Evolutionary conservation across 2,329 filamentous ascomycete species (phyloP).

Genomic region (Claviceps sp.): DNA sequence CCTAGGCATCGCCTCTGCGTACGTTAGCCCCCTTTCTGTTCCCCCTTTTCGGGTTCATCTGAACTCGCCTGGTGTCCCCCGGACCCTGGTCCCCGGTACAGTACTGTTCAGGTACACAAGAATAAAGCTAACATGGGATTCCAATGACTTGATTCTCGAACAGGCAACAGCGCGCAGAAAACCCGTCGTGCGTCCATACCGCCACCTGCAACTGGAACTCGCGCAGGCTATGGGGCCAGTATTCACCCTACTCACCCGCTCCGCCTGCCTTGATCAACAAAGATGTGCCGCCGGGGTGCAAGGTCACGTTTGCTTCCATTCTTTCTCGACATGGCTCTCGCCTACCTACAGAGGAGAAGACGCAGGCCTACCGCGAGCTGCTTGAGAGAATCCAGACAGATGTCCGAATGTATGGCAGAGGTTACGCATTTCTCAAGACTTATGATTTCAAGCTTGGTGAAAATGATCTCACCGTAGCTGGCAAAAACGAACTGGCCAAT

Average conservation of each 20-base stretch:
- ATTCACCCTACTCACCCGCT: conserved; percentile 71
- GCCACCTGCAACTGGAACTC: conserved; percentile 41
- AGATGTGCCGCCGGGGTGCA: conserved; percentile 50
- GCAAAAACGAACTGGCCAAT: conserved; percentile 54
- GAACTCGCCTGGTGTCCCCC: no score
- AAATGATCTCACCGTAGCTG: conserved; percentile 55
- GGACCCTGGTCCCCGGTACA: not conserved
- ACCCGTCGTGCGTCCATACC: not conserved
- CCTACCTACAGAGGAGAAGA: conserved; percentile 61
- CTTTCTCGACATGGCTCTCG: conserved; percentile 77
- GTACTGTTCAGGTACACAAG: not conserved
- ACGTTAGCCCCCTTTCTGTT: not conserved
- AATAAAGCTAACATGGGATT: not conserved
- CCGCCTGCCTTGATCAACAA: conserved; percentile 46
- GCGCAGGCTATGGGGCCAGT: conserved; percentile 70
- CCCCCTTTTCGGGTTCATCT: no score
- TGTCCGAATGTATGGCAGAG: conserved; percentile 42
- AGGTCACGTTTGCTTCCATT: conserved; percentile 65
- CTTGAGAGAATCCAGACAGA: conserved; percentile 50
- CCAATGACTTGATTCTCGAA: not conserved
- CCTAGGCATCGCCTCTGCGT: conserved; percentile 9
- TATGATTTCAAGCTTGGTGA: conserved; percentile 60
- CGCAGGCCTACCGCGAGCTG: conserved; percentile 45
- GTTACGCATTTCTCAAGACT: conserved; percentile 55
- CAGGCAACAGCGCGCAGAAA: conserved; percentile 6